phyloP scores from a whole-genome alignment of 2,329 filamentous ascomycete genomes.

The Helotiales sp. region DNA sequence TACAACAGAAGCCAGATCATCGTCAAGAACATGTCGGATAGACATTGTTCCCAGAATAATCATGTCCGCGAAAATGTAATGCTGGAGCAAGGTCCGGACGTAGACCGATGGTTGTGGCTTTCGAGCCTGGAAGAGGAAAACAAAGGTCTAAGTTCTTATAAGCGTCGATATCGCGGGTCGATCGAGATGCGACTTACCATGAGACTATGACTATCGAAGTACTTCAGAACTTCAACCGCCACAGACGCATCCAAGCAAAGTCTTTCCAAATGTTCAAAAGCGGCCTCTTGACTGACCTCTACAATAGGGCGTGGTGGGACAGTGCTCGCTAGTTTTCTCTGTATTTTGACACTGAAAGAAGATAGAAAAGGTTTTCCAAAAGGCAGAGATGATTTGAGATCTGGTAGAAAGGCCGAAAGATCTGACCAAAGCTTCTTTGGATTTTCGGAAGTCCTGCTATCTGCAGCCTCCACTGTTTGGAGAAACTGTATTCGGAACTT shows the following conservation, averaged over 20 bases:
- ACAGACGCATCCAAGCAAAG: slow-evolving; percentile 76
- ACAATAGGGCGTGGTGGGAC: slow-evolving; percentile 93
- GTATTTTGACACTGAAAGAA: slow-evolving; percentile 89
- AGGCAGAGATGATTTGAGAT: slow-evolving; percentile 62
- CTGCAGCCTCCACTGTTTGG: slow-evolving; percentile 53
- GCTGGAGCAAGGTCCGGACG: slow-evolving; percentile 78
- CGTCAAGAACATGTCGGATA: slow-evolving; percentile 76
- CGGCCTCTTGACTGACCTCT: slow-evolving; percentile 72
- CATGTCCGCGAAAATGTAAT: slow-evolving; percentile 75
- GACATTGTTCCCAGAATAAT: slow-evolving; percentile 70
- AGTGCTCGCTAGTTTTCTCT: slow-evolving; percentile 89
- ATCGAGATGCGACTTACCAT: slow-evolving; percentile 57
- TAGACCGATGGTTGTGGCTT: slow-evolving; percentile 85
- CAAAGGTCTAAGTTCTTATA: slow-evolving; percentile 62
- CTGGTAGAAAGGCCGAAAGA: slow-evolving; percentile 52
- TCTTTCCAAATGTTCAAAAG: slow-evolving; percentile 70
- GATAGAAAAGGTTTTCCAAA: slow-evolving; percentile 70
- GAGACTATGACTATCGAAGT: slow-evolving; percentile 70
- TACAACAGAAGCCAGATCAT: slow-evolving; percentile 79
- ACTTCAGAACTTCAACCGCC: slow-evolving; percentile 69
- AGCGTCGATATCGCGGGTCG: slow-evolving; percentile 11
- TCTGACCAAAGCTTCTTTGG: slow-evolving; percentile 50
- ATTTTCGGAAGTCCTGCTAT: slow-evolving; percentile 51
- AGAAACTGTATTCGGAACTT: slow-evolving; percentile 69
- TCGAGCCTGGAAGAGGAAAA: slow-evolving; percentile 75